Percentiles rank a stretch among this genome's conserved stretches.
phyloP scores from a whole-genome alignment of 176 grass and related monocot species.

The maize (Zea mays) region DNA sequence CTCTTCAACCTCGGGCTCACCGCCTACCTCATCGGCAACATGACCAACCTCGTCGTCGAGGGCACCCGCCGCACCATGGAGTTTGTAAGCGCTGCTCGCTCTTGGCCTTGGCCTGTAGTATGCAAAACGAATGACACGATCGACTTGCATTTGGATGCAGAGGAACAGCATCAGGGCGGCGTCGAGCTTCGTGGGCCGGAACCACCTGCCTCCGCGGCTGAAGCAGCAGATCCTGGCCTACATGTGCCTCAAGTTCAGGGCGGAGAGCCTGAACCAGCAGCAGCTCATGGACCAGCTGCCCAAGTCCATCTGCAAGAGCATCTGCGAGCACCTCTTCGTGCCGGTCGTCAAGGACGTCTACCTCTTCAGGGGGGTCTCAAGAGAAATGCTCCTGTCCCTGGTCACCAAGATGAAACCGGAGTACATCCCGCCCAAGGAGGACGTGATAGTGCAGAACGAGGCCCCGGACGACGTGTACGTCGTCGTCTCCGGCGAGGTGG shows the following conservation, averaged over 20 bases:
- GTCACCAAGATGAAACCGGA: slow-evolving; percentile 84
- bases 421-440: slow-evolving; percentile 88
- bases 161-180: slow-evolving; percentile 85
- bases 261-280: slow-evolving; percentile 94
- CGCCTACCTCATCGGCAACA: slow-evolving; percentile 94
- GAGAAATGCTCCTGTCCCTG: slow-evolving; percentile 63
- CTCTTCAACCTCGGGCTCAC: slow-evolving; percentile 93
- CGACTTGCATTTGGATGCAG: slow-evolving; percentile 32
- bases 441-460: slow-evolving; percentile 89
- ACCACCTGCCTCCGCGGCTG: slow-evolving; percentile 70
- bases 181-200: slow-evolving; percentile 80
- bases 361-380: slow-evolving; percentile 79
- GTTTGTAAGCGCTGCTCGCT: slow-evolving; percentile 54
- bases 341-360: slow-evolving; percentile 80
- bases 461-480: slow-evolving; percentile 79
- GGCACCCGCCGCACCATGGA: slow-evolving; percentile 96
- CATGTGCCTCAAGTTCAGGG: slow-evolving; percentile 96
- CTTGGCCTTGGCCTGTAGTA: too few relatives aligned
- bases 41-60: slow-evolving; percentile 99
- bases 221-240: slow-evolving; percentile 89
- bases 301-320: slow-evolving; percentile 94
- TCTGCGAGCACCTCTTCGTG: slow-evolving; percentile 84
- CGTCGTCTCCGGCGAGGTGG: slow-evolving; percentile 80
- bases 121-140: neutral
- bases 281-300: slow-evolving; percentile 94